phyloP scores from a whole-genome alignment of 441 rosid genomes.

The Gossypium trilobum region DNA sequence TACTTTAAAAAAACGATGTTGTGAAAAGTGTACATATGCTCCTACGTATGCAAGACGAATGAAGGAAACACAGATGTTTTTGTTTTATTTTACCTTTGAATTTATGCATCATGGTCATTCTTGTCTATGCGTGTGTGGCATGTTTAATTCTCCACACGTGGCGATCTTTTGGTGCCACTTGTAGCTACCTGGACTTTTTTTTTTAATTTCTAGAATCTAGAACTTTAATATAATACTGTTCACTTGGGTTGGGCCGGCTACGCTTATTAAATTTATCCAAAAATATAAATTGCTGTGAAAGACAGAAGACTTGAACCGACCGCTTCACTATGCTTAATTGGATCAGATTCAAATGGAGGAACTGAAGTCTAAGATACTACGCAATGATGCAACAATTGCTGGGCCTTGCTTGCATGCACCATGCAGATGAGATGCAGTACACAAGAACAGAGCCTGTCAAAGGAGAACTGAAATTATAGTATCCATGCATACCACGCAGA shows the following conservation, averaged over 20 bases:
- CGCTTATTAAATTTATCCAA: not conserved
- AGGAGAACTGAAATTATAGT: not conserved
- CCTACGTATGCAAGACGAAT: not conserved
- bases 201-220: not conserved
- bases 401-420: not conserved
- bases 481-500: not conserved
- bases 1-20: not conserved
- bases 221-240: not conserved
- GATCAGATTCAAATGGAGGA: not conserved
- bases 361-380: not conserved
- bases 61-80: not conserved
- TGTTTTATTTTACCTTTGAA: not conserved
- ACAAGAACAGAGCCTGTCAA: not conserved
- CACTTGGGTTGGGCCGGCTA: not conserved
- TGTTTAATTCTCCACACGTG: not conserved
- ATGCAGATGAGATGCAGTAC: not conserved
- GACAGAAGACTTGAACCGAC: not conserved
- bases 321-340: not conserved
- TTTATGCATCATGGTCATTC: not conserved
- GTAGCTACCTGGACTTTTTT: not conserved
- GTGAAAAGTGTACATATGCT: not conserved
- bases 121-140: not conserved
- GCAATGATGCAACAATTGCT: not conserved
- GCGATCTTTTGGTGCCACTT: not conserved
- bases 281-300: not conserved